Base-by-base conservation (phyloP, 306 rosid species). In the Lathyrus tuberosus region DNA sequence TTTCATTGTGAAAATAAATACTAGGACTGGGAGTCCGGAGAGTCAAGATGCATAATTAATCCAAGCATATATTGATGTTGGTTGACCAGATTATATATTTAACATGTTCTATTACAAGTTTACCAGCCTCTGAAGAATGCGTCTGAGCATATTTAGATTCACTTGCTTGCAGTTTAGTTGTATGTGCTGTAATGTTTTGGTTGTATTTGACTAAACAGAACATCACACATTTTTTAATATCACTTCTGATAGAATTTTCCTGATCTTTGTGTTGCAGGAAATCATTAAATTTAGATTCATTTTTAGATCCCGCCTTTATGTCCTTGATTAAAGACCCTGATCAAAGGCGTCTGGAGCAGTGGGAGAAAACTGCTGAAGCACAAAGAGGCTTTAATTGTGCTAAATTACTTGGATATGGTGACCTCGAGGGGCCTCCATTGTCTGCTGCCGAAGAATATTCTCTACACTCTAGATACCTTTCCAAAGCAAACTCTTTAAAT, bases 231-330 rank as follows among this genome's bases (percentile, higher is more conserved):
- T 3, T 60, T 67, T 47, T 65, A 58, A 41, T 73, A 78, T 53
- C 42, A 48, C 35, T 49, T 62, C 31, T 28, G 48, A 10, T 53
- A 46, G 42, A 62, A 53, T 51, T 30, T 48, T 59, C 62, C 41
- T 37, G 67, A 49, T 56, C 16, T 13, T 12, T 77, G 47, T 68
- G 65, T 62, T 68, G 10, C 75, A 94, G 99, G 91, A 83, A 74
- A 75, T 88, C 97, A 20, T 48, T 95, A 28, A 58, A 88, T 79
- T 87, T 94, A 83, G 99, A 87, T 78, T 72, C 97, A 43, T 87
- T 67, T 81, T 80, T 94, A 84, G 99, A 94, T 87, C 99, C 99
- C 74, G 91, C 99, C 77, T 94, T 94, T 86, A 91, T 94, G 99
- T 91, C 99, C 70, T 80, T 94, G 79, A 94, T 94, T 75, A 94